phyloP scores from a whole-genome alignment of 768 basidiomycete genomes.

The Tylopilus rubrobrunneus region DNA sequence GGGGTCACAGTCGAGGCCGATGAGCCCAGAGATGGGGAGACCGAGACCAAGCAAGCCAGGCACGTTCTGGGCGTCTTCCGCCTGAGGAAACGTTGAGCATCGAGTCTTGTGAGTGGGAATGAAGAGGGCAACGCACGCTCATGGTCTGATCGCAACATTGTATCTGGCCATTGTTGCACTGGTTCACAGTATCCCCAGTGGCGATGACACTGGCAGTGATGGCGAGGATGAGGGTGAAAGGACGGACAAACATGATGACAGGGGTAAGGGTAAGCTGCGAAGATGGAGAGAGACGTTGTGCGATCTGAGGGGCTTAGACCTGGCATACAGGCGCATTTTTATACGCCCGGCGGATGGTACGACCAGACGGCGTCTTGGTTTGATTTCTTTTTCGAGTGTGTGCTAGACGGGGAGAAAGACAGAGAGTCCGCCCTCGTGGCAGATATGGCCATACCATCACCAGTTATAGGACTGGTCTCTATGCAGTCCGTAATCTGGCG shows the following conservation, averaged over 20 bases:
- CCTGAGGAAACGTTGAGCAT: background rate
- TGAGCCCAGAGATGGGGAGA: background rate
- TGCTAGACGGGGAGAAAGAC: constrained; percentile 1
- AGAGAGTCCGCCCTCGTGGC: background rate
- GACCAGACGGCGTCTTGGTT: constrained; percentile 18
- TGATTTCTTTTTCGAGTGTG: constrained; percentile 9
- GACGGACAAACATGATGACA: constrained; percentile 13
- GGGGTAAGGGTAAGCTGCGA: background rate
- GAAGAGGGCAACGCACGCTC: background rate
- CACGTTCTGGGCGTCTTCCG: accelerated
- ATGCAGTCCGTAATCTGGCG: constrained; percentile 2
- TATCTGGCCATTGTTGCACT: constrained; percentile 7
- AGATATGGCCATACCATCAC: constrained; percentile 14
- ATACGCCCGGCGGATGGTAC: constrained; percentile 9
- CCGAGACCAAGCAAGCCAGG: background rate
- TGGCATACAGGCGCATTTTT: constrained; percentile 2
- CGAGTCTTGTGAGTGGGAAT: too few species aligned
- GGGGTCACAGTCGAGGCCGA: background rate
- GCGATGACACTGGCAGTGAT: constrained; percentile 9
- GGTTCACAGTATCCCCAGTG: background rate
- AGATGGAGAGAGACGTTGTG: background rate
- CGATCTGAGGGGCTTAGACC: background rate
- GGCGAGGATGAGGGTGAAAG: constrained; percentile 10
- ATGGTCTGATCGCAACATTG: constrained; percentile 7
- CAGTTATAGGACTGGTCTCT: background rate